A percentile compares a stretch with the other conserved stretches of the same genome.
Evolutionary conservation across 2,329 filamentous ascomycete genomes (phyloP).

Genomic region (Cytospora schulzeri): DNA sequence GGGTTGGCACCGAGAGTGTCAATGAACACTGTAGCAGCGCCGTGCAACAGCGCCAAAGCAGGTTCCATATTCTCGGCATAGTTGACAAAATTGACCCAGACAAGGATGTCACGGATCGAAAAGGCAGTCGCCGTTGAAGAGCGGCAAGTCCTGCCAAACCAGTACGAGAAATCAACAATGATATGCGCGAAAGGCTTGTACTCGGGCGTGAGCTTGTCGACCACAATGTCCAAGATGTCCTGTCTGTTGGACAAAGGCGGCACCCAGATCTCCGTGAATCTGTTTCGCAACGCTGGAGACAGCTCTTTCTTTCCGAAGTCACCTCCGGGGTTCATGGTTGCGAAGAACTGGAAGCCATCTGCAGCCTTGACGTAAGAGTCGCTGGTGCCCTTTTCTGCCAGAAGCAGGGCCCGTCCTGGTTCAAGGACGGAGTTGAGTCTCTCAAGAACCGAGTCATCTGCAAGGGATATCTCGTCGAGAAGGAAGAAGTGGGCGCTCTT

Average conservation of each 20-base stretch:
- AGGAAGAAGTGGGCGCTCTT: conserved; percentile 86
- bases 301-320: conserved; percentile 98
- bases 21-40: conserved; percentile 92
- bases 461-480: conserved; percentile 95
- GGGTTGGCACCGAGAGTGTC: conserved; percentile 95
- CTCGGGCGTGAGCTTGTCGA: conserved; percentile 66
- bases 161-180: conserved; percentile 86
- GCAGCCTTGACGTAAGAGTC: conserved; percentile 77
- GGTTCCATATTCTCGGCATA: conserved; percentile 53
- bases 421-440: conserved; percentile 96
- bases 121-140: conserved; percentile 74
- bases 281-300: conserved; percentile 90
- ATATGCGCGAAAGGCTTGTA: conserved; percentile 61
- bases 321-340: conserved; percentile 98
- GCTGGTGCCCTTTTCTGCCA: conserved; percentile 90
- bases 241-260: conserved; percentile 81
- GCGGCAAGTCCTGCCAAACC: conserved; percentile 85
- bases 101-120: conserved; percentile 88
- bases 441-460: conserved; percentile 95
- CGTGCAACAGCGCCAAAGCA: conserved; percentile 65
- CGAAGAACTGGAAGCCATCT: conserved; percentile 89
- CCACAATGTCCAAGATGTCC: conserved; percentile 86
- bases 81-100: conserved; percentile 94
- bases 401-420: conserved; percentile 77
- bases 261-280: conserved; percentile 99